Evolutionary conservation across 2,329 filamentous ascomycete species (phyloP), one percentile per base, ranked within the genome.

Genomic region (Fusarium avenaceum): DNA sequence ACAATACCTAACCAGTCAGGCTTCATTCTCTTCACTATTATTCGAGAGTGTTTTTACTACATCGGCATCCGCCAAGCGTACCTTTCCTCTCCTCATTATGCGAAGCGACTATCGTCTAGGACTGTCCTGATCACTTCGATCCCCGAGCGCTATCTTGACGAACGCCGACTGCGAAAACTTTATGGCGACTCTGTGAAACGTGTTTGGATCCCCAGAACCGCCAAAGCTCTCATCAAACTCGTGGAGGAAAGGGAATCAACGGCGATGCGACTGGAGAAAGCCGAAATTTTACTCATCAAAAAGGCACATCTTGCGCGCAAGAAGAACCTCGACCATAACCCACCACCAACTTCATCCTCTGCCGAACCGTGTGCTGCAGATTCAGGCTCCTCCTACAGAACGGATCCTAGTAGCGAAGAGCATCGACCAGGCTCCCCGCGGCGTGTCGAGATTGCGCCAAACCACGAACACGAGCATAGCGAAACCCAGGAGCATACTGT

Each of bases 21-120:
- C 45, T 98, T 98, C 76, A 85, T 98, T 69, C 90, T 98, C 78
- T 96, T 92, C 80, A 90, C 93, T 75, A 88, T 98, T 66, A 91
- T 94, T 57, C 88, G 95, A 59, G 95, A 98, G 79, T 90, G 89
- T 76, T 91, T 98, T 72, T 97, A 90, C 85, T 97, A 93, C 80
- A 91, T 97, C 82, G 97, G 96, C 75, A 81, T 98, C 51, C 92
- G 94, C 67, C 95, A 98, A 80, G 95, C 95, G 0, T 97, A 96
- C 80, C 87, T 96, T 40, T 87, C 96, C 56, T 94, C 93, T 13
- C 93, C 94, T 13, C 84, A 92, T 47, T 96, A 96, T 77, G 87
- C 93, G 53, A 91, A 90, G 74, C 92, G 94, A 58, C 89, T 97
- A 45, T 97, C 95, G 3, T 95, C 94, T 4, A 89, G 93, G 54